Evolutionary conservation across 2,329 filamentous ascomycete genomes (phyloP).

Genomic region (Colletotrichum higginsianum): DNA sequence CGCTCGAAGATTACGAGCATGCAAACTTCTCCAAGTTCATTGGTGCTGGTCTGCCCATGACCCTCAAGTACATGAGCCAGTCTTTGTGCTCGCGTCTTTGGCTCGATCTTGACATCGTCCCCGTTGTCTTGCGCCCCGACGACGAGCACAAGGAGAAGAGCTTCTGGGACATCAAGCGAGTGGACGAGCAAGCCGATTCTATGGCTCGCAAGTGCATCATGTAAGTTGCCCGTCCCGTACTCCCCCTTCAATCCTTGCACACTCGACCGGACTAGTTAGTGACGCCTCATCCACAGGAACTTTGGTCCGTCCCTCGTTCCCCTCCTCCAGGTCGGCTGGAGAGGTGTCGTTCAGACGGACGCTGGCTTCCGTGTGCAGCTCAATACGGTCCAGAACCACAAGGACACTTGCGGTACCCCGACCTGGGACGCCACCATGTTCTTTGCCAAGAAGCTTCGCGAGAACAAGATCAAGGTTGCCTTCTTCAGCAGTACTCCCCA

Average conservation of each 20-base stretch:
- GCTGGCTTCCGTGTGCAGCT: slow-evolving; percentile 75
- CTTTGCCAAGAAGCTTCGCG: slow-evolving; percentile 74
- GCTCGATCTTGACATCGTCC: slow-evolving; percentile 83
- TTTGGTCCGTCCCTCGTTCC: slow-evolving; percentile 82
- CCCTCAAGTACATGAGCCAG: slow-evolving; percentile 73
- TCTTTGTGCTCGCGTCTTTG: slow-evolving; percentile 79
- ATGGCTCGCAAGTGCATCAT: slow-evolving; percentile 85
- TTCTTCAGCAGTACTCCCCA: slow-evolving; percentile 88
- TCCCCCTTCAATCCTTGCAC: background rate
- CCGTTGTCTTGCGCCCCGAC: slow-evolving; percentile 73
- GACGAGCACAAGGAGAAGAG: slow-evolving; percentile 58
- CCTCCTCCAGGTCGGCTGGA: slow-evolving; percentile 76
- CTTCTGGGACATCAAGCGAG: slow-evolving; percentile 69
- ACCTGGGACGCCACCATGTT: slow-evolving; percentile 78
- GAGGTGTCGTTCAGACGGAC: slow-evolving; percentile 80
- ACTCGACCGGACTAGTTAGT: slow-evolving; percentile 7
- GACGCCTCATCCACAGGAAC: slow-evolving; percentile 60
- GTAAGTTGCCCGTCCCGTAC: slow-evolving; percentile 59
- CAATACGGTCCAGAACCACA: slow-evolving; percentile 69
- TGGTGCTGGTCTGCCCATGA: slow-evolving; percentile 77
- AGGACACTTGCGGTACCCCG: slow-evolving; percentile 69
- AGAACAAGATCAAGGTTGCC: slow-evolving; percentile 76
- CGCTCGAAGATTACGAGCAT: slow-evolving; percentile 72
- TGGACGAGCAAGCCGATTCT: slow-evolving; percentile 87
- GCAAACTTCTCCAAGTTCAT: slow-evolving; percentile 81